Conservation (phyloP, 495 filamentous ascomycete genomes). For the Chaetomium fimeti region DNA sequence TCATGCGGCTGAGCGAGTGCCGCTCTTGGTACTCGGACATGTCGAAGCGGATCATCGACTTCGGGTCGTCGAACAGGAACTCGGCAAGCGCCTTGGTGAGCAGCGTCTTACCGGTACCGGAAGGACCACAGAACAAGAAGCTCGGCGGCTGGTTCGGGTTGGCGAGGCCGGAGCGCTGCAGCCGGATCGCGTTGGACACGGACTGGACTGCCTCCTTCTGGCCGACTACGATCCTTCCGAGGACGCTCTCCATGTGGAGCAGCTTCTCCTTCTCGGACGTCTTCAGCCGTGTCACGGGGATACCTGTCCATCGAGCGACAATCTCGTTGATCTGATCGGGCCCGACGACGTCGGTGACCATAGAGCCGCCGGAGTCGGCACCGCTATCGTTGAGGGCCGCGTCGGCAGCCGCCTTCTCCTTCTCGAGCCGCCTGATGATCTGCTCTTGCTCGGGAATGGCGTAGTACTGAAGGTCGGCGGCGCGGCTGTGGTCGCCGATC, state of each 20-base stretch:
- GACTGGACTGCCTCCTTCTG: slow-evolving; percentile 93
- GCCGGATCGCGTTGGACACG: slow-evolving; percentile 91
- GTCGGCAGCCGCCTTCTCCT: slow-evolving; percentile 74
- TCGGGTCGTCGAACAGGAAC: slow-evolving; percentile 96
- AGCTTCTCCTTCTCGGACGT: slow-evolving; percentile 97
- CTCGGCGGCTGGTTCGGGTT: slow-evolving; percentile 96
- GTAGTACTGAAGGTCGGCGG: slow-evolving; percentile 93
- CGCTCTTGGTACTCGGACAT: slow-evolving; percentile 99
- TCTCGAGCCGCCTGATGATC: slow-evolving; percentile 75
- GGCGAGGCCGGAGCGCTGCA: slow-evolving; percentile 87
- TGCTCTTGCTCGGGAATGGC: slow-evolving; percentile 89
- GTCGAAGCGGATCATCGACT: slow-evolving; percentile 97
- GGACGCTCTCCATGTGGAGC: slow-evolving; percentile 84
- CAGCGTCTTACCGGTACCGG: slow-evolving; percentile 95
- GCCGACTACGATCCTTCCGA: slow-evolving; percentile 81
- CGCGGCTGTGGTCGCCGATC: slow-evolving; percentile 71
- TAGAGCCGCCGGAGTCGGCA: slow-evolving; percentile 58
- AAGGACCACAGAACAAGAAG: slow-evolving; percentile 98
- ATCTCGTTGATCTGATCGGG: slow-evolving; percentile 99
- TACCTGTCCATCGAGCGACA: slow-evolving; percentile 92
- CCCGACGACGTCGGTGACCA: slow-evolving; percentile 89
- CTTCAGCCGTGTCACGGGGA: slow-evolving; percentile 88
- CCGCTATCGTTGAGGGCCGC: slow-evolving; percentile 64
- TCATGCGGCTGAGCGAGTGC: slow-evolving; percentile 94
- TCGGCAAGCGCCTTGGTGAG: slow-evolving; percentile 95